phyloP scores from a whole-genome alignment of 2,329 filamentous ascomycete genomes.

The Nannizzia gypsea region DNA sequence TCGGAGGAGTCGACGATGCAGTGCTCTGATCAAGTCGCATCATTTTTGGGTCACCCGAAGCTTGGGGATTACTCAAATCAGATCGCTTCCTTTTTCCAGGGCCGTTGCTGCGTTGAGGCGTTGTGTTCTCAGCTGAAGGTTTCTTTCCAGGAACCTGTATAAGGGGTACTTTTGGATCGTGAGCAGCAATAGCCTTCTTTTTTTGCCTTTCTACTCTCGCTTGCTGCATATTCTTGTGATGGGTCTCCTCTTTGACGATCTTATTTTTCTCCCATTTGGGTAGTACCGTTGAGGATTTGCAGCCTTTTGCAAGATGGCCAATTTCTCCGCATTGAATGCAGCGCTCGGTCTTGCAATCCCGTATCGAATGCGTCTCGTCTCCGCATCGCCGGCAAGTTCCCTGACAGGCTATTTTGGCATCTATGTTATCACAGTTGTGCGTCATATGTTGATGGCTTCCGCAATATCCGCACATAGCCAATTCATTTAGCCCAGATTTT shows the following conservation, averaged over 20 bases:
- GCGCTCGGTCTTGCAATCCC: slow-evolving; percentile 29
- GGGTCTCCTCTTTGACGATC: slow-evolving; percentile 28
- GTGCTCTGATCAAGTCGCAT: slow-evolving; percentile 14
- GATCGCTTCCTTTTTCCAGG: slow-evolving; percentile 26
- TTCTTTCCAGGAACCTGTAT: slow-evolving; percentile 23
- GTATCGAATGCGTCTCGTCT: slow-evolving; percentile 27
- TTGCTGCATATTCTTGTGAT: slow-evolving; percentile 25
- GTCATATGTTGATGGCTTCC: slow-evolving; percentile 36
- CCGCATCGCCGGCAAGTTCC: slow-evolving; percentile 36
- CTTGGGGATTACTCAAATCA: slow-evolving; percentile 18
- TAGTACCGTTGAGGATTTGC: slow-evolving; percentile 25
- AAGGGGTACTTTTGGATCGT: slow-evolving; percentile 35
- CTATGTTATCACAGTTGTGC: slow-evolving; percentile 35
- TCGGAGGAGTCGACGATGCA: slow-evolving; percentile 17
- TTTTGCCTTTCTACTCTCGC: slow-evolving; percentile 29
- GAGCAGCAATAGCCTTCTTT: slow-evolving; percentile 32
- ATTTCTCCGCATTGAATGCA: slow-evolving; percentile 35
- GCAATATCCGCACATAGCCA: slow-evolving; percentile 33
- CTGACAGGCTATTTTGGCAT: slow-evolving; percentile 27
- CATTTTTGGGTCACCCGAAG: slow-evolving; percentile 20
- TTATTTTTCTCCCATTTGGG: slow-evolving; percentile 26
- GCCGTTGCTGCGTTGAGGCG: background rate
- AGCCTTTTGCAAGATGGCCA: slow-evolving; percentile 29
- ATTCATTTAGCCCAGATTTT: slow-evolving; percentile 32
- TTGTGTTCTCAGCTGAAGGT: slow-evolving; percentile 12